Evolutionary conservation across 2,329 filamentous ascomycete species (phyloP).

Genomic region (Thelonectria olida): DNA sequence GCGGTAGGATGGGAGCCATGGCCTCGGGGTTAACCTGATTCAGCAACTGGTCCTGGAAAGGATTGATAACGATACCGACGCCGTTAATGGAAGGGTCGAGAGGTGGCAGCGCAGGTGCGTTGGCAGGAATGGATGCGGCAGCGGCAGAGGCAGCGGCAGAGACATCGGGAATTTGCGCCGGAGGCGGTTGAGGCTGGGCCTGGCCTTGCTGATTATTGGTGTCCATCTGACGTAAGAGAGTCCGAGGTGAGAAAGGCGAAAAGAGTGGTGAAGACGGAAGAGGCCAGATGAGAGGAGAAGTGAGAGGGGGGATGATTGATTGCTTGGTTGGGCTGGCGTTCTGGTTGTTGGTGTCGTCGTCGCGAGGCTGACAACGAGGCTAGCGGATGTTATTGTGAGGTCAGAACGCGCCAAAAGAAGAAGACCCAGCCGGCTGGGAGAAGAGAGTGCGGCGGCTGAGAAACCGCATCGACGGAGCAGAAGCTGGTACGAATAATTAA

Average conservation of each 20-base stretch:
- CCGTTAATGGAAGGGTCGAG: constrained; percentile 23
- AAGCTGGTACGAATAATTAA: too few species aligned
- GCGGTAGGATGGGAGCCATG: constrained; percentile 38
- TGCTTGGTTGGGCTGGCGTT: too few species aligned
- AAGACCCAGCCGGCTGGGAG: constrained; percentile 36
- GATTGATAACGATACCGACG: constrained; percentile 29
- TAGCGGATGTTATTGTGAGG: constrained; percentile 28
- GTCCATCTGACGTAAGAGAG: constrained; percentile 26
- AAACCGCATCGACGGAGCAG: constrained; percentile 24
- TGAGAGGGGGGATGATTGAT: neutral
- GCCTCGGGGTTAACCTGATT: constrained; percentile 35
- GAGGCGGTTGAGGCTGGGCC: constrained; percentile 23
- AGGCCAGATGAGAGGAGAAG: neutral
- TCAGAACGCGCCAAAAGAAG: constrained; percentile 26
- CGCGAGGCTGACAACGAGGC: constrained; percentile 31
- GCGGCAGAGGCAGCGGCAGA: constrained; percentile 10
- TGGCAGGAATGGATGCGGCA: constrained; percentile 14
- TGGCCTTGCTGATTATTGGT: constrained; percentile 31
- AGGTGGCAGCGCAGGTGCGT: constrained; percentile 13
- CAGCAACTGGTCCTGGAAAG: constrained; percentile 32
- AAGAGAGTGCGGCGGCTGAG: constrained; percentile 8
- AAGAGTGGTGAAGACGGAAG: neutral
- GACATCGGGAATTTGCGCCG: constrained; percentile 27
- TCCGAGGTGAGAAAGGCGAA: neutral
- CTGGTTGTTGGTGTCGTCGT: constrained; percentile 19